These are phyloP conservation scores for Pulicaria dysenterica DNA, from an alignment of 129 eudicot species.

Conservation along the genomic window DNA sequence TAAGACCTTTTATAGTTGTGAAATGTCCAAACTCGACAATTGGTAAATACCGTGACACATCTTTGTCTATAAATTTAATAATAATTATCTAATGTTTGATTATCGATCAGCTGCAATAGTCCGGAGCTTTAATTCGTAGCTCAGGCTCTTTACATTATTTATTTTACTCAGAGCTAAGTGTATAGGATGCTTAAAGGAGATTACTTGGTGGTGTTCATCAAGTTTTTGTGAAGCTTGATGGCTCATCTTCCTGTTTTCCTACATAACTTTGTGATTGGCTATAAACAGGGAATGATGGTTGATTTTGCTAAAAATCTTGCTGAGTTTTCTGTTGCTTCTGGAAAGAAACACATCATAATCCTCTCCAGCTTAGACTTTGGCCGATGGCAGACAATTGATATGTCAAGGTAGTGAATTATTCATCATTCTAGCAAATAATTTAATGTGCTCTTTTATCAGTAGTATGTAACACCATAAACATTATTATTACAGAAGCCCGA, in stretches of 20 bases:
- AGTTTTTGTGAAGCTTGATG: neutral
- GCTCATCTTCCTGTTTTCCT: conserved; percentile 15
- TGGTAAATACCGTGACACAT: neutral
- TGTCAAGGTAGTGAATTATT: conserved; percentile 68
- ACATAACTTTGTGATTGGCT: conserved; percentile 15
- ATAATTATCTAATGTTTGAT: neutral
- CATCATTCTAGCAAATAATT: neutral
- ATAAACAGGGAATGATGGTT: conserved; percentile 84
- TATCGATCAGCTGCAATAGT: neutral
- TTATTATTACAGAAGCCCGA: neutral
- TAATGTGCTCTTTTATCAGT: conserved; percentile 3
- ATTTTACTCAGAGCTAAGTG: neutral
- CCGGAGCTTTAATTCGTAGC: neutral
- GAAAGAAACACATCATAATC: conserved; percentile 76
- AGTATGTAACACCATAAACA: neutral
- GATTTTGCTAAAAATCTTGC: conserved; percentile 90
- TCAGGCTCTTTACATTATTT: conserved; percentile 4
- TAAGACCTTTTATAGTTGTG: neutral
- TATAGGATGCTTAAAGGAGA: neutral
- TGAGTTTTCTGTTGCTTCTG: conserved; percentile 75
- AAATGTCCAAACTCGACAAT: neutral
- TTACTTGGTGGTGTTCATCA: conserved; percentile 17
- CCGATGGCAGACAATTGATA: conserved; percentile 83
- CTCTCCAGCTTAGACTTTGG: conserved; percentile 99
- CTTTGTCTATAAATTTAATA: conserved; percentile 9